Evolutionary conservation across 176 grass and related monocot genomes (phyloP), one percentile per base, ranked within the genome.

Genomic region (Cenchrus fungigraminus): DNA sequence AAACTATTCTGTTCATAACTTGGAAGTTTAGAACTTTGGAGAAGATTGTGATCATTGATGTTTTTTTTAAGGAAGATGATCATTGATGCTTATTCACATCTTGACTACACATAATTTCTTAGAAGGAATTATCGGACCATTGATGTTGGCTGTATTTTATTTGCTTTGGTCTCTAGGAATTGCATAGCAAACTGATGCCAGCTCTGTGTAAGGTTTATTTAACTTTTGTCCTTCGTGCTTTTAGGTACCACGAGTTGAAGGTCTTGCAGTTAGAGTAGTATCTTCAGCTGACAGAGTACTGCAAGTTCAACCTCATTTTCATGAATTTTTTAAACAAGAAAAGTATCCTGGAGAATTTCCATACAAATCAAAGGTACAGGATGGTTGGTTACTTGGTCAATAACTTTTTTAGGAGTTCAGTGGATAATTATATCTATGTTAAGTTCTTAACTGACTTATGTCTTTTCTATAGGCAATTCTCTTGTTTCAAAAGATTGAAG

Each of bases 401-500:
- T 34, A 16, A 57, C 65, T 78, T 44, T 83, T 87, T 67, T 54
- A 50, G 9, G 6, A 74, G 42, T 34, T 31, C 52, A 65, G 17
- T 85, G 49, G 10, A 80, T 69, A 80, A 68, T 16, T 34, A 8
- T 45, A n/a, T 61, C 56, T 62, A 31, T 64, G 25, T 68, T 79
- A 45, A n/a, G 28, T 56, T 64, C 34, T 68, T 79, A 45, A n/a
- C 37, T 56, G 32, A 76, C 8, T 84, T 92, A 53, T 79, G 12
- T 87, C 37, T 88, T 83, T 77, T 86, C 52, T 87, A 65, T 76
- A 98, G 97, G 93, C 93, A 58, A 89, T 98, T 89, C 74, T 98
- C 65, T 91, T 98, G 77, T 98, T 95, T 86, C 97, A 98, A 84
- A 95, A 92, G 81, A 92, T 92, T 82, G 90, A 95, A 87, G 93